Conservation (phyloP, 768 basidiomycete species). For the Suillus subalutaceus region DNA sequence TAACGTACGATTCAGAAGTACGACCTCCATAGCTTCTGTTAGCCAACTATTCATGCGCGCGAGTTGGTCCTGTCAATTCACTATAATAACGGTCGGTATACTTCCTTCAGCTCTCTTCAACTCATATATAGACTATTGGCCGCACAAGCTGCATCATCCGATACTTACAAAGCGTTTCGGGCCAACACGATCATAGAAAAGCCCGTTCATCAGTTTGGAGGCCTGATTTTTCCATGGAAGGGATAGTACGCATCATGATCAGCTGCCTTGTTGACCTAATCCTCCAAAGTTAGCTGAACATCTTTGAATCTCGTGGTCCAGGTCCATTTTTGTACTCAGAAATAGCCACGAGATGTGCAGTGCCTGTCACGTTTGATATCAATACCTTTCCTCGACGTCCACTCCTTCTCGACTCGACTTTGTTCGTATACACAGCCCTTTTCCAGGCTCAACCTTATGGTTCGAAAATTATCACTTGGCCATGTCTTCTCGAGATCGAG, state of each 20-base stretch:
- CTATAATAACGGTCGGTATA: neutral
- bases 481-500: constrained; percentile 6
- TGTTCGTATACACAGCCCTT: neutral
- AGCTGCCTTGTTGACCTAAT: neutral
- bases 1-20: too few species aligned
- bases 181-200: neutral
- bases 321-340: neutral
- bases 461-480: constrained; percentile 9
- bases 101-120: neutral
- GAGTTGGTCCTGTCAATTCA: neutral
- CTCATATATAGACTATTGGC: too few species aligned
- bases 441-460: constrained; percentile 18
- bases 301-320: neutral
- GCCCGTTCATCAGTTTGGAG: neutral
- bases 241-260: neutral
- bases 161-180: neutral
- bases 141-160: neutral
- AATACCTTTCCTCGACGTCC: neutral
- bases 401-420: neutral
- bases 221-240: neutral
- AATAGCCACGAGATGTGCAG: neutral
- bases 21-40: too few species aligned
- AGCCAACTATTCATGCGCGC: too few species aligned
- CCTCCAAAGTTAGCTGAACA: constrained; percentile 1
- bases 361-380: neutral